These are phyloP conservation scores for Pichia sp. DNA, from an alignment of 1,139 yeast species.

Conservation along the genomic window DNA sequence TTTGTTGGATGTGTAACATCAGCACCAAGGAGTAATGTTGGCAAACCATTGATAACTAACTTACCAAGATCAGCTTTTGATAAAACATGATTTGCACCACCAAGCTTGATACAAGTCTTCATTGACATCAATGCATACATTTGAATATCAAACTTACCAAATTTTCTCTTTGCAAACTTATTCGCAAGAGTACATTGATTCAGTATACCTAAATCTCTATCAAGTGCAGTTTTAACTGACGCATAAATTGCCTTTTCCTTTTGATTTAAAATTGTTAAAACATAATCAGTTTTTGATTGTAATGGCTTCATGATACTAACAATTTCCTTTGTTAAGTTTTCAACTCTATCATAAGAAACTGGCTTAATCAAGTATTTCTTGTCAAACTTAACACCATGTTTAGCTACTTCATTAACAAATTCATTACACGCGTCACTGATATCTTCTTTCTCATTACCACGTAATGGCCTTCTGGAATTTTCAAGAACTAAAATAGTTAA, in stretches of 20 bases:
- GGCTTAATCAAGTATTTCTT: slow-evolving; percentile 7
- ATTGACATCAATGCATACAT: slow-evolving; percentile 24
- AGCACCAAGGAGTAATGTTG: slow-evolving; percentile 27
- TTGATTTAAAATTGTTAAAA: slow-evolving; percentile 19
- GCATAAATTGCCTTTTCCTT: slow-evolving; percentile 20
- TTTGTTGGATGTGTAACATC: slow-evolving; percentile 31
- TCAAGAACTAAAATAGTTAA: slow-evolving; percentile 18
- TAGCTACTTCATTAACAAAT: slow-evolving; percentile 16
- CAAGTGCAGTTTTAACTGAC: slow-evolving; percentile 20
- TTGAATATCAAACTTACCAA: slow-evolving; percentile 21
- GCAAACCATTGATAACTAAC: slow-evolving; percentile 15
- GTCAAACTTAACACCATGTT: slow-evolving; percentile 17
- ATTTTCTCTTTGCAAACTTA: slow-evolving; percentile 20
- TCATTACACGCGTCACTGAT: slow-evolving; percentile 16
- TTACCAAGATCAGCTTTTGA: slow-evolving; percentile 15
- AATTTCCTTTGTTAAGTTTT: slow-evolving; percentile 14
- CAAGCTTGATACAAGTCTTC: slow-evolving; percentile 23
- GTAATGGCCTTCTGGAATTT: slow-evolving; percentile 15
- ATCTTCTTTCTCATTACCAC: slow-evolving; percentile 14
- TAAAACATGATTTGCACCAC: slow-evolving; percentile 21
- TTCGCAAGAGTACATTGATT: slow-evolving; percentile 23
- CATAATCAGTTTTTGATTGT: slow-evolving; percentile 15
- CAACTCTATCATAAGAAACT: slow-evolving; percentile 13
- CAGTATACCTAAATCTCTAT: slow-evolving; percentile 20
- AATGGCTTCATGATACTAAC: slow-evolving; percentile 10